Evolutionary conservation across 2,329 filamentous ascomycete genomes (phyloP), one percentile per base, ranked within the genome.

Genomic region (Colletotrichum incanum): DNA sequence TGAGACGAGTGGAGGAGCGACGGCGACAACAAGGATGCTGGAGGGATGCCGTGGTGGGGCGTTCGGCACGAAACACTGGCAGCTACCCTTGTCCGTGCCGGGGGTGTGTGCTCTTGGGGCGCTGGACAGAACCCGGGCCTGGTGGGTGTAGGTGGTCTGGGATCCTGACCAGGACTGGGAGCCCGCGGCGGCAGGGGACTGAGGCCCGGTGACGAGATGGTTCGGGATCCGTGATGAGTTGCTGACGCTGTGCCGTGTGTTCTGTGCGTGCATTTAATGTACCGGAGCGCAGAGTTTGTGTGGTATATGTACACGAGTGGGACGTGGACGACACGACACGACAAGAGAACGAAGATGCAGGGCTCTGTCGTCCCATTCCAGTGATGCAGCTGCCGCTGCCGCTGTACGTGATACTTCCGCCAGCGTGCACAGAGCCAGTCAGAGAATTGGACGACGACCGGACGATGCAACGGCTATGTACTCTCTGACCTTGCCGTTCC

Each of bases 61-160:
- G 61, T 68, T 73, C 67, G 67, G 71, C 71, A 71, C 71, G 67
- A 73, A 73, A 73, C 71, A 67, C 61, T 71, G 71, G 71, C 71
- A 73, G 71, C 67, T 73, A 73, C 71, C 71, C 71, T 71, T 73
- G 67, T 71, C 71, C 61, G 71, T 72, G 60, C 59, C 55, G 70
- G 70, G 69, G 69, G 70, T 47, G 70, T 72, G 65, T 69, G 65
- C 59, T 69, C 59, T 41, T 72, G 47, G 69, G 59, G 41, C 60
- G 18, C 47, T 37, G 58, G 52, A 68, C 56, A 63, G 49, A 71
- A 31, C 67, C 65, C 43, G 65, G 61, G 50, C 45, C 59, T 64
- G 43, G 64, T 55, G 31, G 43, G 50, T 56, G 5, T 55, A 28
- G 7, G 55, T 55, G 43, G 69, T 63, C 58, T 71, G 52, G 59